A percentile compares a stretch with the other conserved stretches of the same genome.
phyloP scores from a whole-genome alignment of 2,329 filamentous ascomycete species.

The Ascochyta pisi region DNA sequence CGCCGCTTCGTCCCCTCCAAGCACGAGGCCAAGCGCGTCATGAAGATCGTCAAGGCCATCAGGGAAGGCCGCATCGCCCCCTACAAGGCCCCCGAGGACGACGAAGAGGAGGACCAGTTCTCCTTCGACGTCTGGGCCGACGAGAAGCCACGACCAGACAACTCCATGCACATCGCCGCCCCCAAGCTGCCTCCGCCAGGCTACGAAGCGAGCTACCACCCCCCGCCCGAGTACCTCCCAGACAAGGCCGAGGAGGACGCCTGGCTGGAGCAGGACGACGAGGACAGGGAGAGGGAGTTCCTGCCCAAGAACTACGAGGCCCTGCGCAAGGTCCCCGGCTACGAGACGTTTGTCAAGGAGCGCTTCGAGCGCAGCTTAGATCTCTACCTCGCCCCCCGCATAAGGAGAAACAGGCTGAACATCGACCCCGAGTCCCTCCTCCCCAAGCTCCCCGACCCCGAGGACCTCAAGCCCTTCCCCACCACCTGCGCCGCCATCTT shows the following conservation, averaged over 20 bases:
- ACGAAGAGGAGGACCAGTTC: constrained; percentile 74
- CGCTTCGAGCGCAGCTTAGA: constrained; percentile 95
- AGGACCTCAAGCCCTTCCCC: constrained; percentile 94
- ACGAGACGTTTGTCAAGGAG: constrained; percentile 89
- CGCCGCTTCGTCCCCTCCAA: constrained; percentile 94
- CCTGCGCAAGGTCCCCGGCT: constrained; percentile 89
- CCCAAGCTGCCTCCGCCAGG: constrained; percentile 92
- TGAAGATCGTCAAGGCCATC: constrained; percentile 97
- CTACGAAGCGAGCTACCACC: constrained; percentile 96
- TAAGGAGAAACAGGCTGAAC: constrained; percentile 92
- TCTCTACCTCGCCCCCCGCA: constrained; percentile 89
- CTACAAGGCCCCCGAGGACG: constrained; percentile 78
- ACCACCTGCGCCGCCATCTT: constrained; percentile 88
- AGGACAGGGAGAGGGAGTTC: constrained; percentile 90
- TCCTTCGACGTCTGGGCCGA: constrained; percentile 95
- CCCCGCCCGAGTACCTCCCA: constrained; percentile 91
- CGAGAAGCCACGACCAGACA: constrained; percentile 79
- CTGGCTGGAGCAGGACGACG: constrained; percentile 87
- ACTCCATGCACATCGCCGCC: constrained; percentile 93
- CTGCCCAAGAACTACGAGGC: constrained; percentile 82
- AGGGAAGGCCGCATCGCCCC: constrained; percentile 92
- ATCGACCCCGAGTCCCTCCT: constrained; percentile 94
- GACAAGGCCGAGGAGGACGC: constrained; percentile 80
- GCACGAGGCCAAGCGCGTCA: constrained; percentile 93
- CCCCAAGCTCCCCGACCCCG: constrained; percentile 89